Percentiles rank a stretch among this genome's conserved stretches.
These are phyloP conservation scores for Penicillium manginii DNA, from an alignment of 495 filamentous ascomycete species.

Conservation along the genomic window DNA sequence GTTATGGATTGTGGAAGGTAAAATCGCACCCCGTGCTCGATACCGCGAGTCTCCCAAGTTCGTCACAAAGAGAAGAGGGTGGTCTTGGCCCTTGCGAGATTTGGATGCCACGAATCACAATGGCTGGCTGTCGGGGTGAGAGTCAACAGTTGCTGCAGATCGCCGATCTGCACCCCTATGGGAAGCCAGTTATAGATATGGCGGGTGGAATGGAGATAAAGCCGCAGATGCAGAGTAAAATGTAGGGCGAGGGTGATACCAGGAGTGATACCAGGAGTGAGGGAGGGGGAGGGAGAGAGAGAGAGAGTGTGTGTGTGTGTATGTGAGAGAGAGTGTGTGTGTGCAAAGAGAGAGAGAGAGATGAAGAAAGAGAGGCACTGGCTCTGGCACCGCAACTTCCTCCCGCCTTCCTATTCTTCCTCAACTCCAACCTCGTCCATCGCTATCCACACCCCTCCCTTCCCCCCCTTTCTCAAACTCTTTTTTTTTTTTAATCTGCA, in stretches of 20 bases:
- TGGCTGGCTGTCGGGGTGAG: neutral
- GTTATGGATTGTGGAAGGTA: no score
- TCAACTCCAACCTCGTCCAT: neutral
- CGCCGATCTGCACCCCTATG: constrained; percentile 2
- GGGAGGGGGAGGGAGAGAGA: neutral
- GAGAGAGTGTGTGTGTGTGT: neutral
- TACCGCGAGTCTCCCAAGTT: neutral
- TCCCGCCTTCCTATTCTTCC: neutral
- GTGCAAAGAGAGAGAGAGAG: neutral
- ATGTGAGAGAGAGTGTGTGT: no score
- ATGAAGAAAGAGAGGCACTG: neutral
- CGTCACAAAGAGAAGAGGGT: neutral
- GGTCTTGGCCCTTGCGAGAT: neutral
- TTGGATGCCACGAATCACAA: neutral
- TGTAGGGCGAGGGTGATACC: neutral
- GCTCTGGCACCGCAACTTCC: neutral
- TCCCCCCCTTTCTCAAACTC: neutral
- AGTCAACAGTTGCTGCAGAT: constrained; percentile 2
- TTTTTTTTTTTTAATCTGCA: neutral
- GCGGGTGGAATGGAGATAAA: constrained; percentile 3
- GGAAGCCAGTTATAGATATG: constrained; percentile 3
- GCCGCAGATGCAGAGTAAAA: constrained; percentile 1
- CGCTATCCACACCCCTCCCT: neutral
- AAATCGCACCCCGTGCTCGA: neutral
- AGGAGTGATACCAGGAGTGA: neutral